phyloP scores from a whole-genome alignment of 192 early-diverging fungal genomes.

The Coemansia sp. region DNA sequence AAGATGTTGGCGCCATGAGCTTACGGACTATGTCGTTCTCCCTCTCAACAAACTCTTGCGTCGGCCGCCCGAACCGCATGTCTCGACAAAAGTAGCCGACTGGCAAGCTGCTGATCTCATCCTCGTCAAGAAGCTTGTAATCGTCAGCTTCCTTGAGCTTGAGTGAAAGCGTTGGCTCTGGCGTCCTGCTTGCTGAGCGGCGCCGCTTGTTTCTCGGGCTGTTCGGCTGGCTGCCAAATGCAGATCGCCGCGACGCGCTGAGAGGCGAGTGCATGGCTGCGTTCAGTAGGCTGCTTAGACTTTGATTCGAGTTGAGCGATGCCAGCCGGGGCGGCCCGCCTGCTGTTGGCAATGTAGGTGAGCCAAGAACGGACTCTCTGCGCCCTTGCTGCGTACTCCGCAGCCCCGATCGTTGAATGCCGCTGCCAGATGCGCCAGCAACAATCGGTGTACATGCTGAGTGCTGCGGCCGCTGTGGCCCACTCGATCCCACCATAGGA shows the following conservation, averaged over 20 bases:
- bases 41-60: conserved; percentile 34
- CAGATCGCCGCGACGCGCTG: not conserved
- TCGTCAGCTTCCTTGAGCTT: conserved; percentile 32
- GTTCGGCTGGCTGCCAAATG: not conserved
- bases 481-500: conserved; percentile 7
- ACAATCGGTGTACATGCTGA: conserved; percentile 15
- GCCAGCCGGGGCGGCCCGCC: conserved; percentile 18
- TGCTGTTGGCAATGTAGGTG: not conserved
- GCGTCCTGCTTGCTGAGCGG: conserved; percentile 25
- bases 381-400: not conserved
- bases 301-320: conserved; percentile 26
- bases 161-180: conserved; percentile 18
- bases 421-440: not conserved
- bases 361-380: not conserved
- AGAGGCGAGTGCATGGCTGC: not conserved
- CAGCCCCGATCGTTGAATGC: not conserved
- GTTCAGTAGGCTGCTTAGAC: not conserved
- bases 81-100: conserved; percentile 47
- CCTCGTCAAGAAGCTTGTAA: conserved; percentile 18
- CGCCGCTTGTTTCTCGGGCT: conserved; percentile 14
- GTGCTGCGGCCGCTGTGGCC: not conserved
- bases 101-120: conserved; percentile 36
- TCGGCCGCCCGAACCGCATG: conserved; percentile 33
- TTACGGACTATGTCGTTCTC: conserved; percentile 36
- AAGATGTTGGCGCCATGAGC: conserved; percentile 16